phyloP scores from a whole-genome alignment of 2,329 filamentous ascomycete species.

The Hirsutella thompsonii region DNA sequence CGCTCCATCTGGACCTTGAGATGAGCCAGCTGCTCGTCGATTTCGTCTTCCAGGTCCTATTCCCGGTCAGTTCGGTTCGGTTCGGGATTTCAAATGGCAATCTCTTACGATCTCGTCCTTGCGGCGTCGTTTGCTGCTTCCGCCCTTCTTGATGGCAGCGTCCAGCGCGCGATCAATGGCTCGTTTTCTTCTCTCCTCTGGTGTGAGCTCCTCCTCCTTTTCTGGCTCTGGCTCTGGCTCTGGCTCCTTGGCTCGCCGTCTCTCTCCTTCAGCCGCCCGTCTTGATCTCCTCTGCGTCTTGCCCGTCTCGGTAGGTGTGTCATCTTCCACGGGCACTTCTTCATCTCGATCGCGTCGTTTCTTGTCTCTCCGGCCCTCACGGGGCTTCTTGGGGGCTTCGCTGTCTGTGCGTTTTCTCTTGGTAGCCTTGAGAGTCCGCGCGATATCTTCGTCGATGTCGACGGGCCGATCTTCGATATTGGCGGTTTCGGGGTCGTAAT shows the following conservation, averaged over 20 bases:
- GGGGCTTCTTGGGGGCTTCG: slow-evolving; percentile 57
- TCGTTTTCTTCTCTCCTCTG: slow-evolving; percentile 71
- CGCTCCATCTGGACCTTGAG: slow-evolving; percentile 84
- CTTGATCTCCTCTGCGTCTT: slow-evolving; percentile 34
- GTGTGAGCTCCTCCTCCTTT: slow-evolving; percentile 66
- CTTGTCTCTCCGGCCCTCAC: slow-evolving; percentile 60
- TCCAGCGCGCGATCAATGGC: slow-evolving; percentile 83
- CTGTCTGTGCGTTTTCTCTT: slow-evolving; percentile 54
- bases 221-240: slow-evolving; percentile 44
- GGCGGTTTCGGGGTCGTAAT: slow-evolving; percentile 53
- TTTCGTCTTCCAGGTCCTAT: slow-evolving; percentile 78
- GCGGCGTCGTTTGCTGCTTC: slow-evolving; percentile 53
- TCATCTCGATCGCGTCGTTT: slow-evolving; percentile 39
- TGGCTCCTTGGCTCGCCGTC: slow-evolving; percentile 27
- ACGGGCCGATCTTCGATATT: slow-evolving; percentile 50
- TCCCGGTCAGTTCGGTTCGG: slow-evolving; percentile 9
- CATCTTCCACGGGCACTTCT: slow-evolving; percentile 34
- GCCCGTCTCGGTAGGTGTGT: slow-evolving; percentile 28
- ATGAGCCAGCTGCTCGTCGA: slow-evolving; percentile 78
- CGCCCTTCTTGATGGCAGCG: slow-evolving; percentile 72
- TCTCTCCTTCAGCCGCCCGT: slow-evolving; percentile 31
- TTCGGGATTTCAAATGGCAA: background rate
- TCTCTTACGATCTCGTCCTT: slow-evolving; percentile 72
- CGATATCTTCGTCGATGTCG: slow-evolving; percentile 55
- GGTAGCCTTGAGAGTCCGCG: slow-evolving; percentile 49